Evolutionary conservation across 164 flowering plant species (phyloP).

Genomic region (Sextonia rubra): DNA sequence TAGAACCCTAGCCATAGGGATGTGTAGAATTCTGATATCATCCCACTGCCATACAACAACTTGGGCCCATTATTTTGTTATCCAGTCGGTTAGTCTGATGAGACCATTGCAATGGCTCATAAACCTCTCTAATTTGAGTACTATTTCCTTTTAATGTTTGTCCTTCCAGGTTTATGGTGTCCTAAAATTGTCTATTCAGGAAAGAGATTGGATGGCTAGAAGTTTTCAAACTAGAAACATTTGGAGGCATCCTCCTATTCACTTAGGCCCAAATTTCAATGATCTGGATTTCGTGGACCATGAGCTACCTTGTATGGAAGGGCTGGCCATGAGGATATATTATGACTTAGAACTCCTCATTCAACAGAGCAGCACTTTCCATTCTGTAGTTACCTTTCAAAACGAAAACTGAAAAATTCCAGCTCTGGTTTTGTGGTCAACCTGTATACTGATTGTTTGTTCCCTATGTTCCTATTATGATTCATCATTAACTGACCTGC

Average conservation of each 20-base stretch:
- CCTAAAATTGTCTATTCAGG: not conserved
- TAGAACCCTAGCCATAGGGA: not conserved
- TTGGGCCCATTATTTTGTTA: not conserved
- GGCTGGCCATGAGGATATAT: not conserved
- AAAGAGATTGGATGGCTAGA: not conserved
- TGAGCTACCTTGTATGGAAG: not conserved
- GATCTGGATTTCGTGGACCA: not conserved
- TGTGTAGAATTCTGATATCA: not conserved
- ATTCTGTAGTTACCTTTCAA: not conserved
- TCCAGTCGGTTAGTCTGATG: not conserved
- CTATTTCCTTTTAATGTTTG: too few relatives aligned
- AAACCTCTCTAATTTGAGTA: not conserved
- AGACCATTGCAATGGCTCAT: not conserved
- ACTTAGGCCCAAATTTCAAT: not conserved
- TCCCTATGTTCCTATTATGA: not conserved
- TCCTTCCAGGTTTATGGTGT: not conserved
- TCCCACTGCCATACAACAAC: not conserved
- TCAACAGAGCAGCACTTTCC: not conserved
- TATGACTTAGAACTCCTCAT: not conserved
- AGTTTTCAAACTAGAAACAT: not conserved
- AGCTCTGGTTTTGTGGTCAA: too few relatives aligned
- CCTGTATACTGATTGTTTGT: not conserved
- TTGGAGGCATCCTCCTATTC: not conserved
- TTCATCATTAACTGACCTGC: not conserved
- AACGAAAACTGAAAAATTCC: not conserved